A percentile compares a stretch with the other conserved stretches of the same genome.
Conservation (phyloP, 352 stramenopile genomes). For the Thalassiosira mediterranea region DNA sequence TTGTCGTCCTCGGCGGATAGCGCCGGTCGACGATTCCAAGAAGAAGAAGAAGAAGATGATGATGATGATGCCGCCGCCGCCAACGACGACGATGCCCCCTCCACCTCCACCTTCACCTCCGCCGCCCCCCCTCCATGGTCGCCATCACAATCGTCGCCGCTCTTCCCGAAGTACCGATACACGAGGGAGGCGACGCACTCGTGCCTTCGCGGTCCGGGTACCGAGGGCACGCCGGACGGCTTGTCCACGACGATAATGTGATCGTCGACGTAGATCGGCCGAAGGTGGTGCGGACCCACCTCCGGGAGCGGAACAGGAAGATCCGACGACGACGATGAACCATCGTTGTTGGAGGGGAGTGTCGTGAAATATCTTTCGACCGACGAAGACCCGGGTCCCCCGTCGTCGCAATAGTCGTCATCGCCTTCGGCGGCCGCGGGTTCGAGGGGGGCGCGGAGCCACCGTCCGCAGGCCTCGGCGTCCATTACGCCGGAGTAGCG, state of each 20-base stretch:
- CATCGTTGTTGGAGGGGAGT: too few relatives aligned
- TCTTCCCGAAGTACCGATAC: slow-evolving; percentile 50
- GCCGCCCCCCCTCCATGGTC: background rate
- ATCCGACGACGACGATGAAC: too few relatives aligned
- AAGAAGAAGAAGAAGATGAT: too few relatives aligned
- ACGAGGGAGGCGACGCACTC: slow-evolving; percentile 56
- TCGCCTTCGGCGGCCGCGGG: too few relatives aligned
- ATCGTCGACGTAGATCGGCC: slow-evolving; percentile 72
- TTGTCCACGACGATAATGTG: slow-evolving; percentile 76
- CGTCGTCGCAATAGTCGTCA: too few relatives aligned
- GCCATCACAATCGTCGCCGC: slow-evolving; percentile 17
- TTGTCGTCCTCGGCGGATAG: slow-evolving; percentile 17
- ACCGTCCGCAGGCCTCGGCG: too few relatives aligned
- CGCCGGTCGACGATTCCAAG: too few relatives aligned
- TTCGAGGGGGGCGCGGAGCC: too few relatives aligned
- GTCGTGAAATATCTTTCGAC: too few relatives aligned
- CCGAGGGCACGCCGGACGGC: slow-evolving; percentile 68
- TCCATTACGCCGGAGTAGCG: too few relatives aligned
- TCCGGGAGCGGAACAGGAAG: too few relatives aligned
- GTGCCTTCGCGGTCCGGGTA: slow-evolving; percentile 65
- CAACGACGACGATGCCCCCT: background rate
- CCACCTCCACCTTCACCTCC: slow-evolving; percentile 13
- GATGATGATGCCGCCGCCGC: background rate
- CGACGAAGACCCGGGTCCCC: too few relatives aligned
- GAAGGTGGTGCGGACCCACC: slow-evolving; percentile 36